A percentile compares a stretch with the other conserved stretches of the same genome.
Conservation (phyloP, 2,329 filamentous ascomycete species). For the Botryosphaeria agaves region DNA sequence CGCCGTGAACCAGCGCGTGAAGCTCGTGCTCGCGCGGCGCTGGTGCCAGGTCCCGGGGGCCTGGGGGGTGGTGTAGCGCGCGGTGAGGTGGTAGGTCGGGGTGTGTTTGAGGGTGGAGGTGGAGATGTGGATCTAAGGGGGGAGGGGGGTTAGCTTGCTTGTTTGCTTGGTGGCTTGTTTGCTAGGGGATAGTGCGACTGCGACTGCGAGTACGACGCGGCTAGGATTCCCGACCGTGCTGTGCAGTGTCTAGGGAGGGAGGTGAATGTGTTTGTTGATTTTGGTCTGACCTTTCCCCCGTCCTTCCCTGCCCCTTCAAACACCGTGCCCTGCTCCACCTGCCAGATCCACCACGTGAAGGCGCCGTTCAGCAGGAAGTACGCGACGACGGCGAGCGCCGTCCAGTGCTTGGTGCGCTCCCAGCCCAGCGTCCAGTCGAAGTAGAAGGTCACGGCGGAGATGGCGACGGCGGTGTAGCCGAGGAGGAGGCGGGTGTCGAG, state of each 20-base stretch:
- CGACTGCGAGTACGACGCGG: too few relatives aligned
- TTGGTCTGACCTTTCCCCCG: slow-evolving; percentile 29
- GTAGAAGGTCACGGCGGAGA: slow-evolving; percentile 70
- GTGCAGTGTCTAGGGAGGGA: too few relatives aligned
- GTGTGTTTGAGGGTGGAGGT: too few relatives aligned
- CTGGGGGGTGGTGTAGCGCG: slow-evolving; percentile 31
- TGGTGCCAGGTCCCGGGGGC: slow-evolving; percentile 8
- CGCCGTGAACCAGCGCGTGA: slow-evolving; percentile 53
- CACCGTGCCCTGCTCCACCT: slow-evolving; percentile 63
- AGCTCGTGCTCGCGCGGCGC: slow-evolving; percentile 25
- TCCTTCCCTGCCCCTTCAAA: slow-evolving; percentile 58
- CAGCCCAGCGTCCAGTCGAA: slow-evolving; percentile 89
- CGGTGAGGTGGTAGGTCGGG: slow-evolving; percentile 60
- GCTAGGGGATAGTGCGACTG: too few relatives aligned
- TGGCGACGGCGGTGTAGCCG: slow-evolving; percentile 65
- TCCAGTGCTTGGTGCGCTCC: slow-evolving; percentile 68
- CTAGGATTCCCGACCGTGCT: too few relatives aligned
- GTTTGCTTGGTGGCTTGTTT: too few relatives aligned
- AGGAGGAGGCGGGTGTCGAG: slow-evolving; percentile 69
- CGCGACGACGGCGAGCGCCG: slow-evolving; percentile 56
- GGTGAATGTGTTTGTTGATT: neutral
- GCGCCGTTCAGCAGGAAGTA: slow-evolving; percentile 67
- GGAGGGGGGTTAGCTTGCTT: too few relatives aligned
- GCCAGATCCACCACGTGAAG: slow-evolving; percentile 72
- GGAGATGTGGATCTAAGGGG: too few relatives aligned